Percentiles rank a stretch among this genome's conserved stretches.
Evolutionary conservation across 2,329 filamentous ascomycete species (phyloP).

Genomic region (Aureobasidium melanogenum): DNA sequence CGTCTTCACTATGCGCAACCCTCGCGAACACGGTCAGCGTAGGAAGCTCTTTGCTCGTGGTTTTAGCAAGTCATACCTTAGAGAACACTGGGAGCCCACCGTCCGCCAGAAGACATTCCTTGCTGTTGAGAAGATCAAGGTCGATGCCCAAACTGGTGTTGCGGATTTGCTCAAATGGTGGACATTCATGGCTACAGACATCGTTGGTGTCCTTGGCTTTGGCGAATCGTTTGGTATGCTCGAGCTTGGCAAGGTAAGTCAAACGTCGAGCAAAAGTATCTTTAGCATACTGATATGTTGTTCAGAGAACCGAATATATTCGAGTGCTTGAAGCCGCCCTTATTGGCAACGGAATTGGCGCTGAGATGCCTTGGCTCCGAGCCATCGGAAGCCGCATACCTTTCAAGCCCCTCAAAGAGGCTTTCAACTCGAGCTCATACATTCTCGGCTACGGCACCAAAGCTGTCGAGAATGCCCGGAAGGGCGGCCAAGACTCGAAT

Average conservation of each 20-base stretch:
- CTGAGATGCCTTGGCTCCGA: constrained; percentile 21
- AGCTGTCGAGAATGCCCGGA: constrained; percentile 15
- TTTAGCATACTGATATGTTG: not conserved
- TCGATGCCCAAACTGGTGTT: constrained; percentile 19
- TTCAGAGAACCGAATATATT: constrained; percentile 19
- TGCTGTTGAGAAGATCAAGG: constrained; percentile 24
- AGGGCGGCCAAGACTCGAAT: constrained; percentile 13
- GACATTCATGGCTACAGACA: constrained; percentile 29
- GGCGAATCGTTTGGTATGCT: constrained; percentile 30
- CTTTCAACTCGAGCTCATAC: constrained; percentile 16
- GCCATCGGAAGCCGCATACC: constrained; percentile 15
- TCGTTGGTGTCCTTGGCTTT: constrained; percentile 27
- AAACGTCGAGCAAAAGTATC: too few species aligned
- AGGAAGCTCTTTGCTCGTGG: constrained; percentile 26
- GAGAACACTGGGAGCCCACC: constrained; percentile 24
- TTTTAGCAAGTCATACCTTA: constrained; percentile 26
- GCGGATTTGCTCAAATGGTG: constrained; percentile 29
- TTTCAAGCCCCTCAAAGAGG: constrained; percentile 13
- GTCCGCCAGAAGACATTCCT: constrained; percentile 23
- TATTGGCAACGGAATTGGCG: constrained; percentile 21
- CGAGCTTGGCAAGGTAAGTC: constrained; percentile 24
- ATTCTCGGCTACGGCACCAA: constrained; percentile 17
- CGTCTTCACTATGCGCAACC: constrained; percentile 29
- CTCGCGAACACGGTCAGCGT: constrained; percentile 23
- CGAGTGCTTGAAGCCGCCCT: constrained; percentile 21